Base-by-base conservation (phyloP, 2,329 filamentous ascomycete genomes). In the Neonectria magnoliae region DNA sequence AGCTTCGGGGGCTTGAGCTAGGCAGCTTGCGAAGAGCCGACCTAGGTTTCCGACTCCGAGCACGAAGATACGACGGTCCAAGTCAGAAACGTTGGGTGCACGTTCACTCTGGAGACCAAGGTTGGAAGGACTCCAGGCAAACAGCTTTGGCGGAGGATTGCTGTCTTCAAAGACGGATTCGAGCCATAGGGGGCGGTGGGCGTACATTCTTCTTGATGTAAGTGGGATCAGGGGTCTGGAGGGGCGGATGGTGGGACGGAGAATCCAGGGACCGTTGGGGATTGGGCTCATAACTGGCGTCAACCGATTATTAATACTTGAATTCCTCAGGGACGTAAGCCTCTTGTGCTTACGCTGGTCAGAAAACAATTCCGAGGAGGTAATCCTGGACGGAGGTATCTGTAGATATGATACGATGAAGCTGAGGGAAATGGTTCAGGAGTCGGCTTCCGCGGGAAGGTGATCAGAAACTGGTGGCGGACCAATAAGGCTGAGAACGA, bases 11-110 rank as follows among this genome's bases (percentile, higher is more conserved):
- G 89, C 81, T 20, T 86, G 84, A 22, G 88, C 86, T 11, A 98
- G 82, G 22, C 88, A 88, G 75, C 91, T 90, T 27, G 94, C 93
- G 68, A 94, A 88, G 27, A 98, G 87, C 47, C 88, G 88, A 14
- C 94, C 94, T 13, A 97, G 83, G 75, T 93, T 97, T 38, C 94
- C 94, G 11, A 92, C 76, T 11, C 95, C 94, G 3, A 97, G 81
- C 52, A 98, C 85, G 74, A 96, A 89, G 66, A 97, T 90, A 36
- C 90, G 85, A n/a, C 75, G 76, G 38, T 75, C 53, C 7, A 63
- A 57, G 59, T 69, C 42, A 7, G 57, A 53, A 56, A 51, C 52
- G 14, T 16, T 31, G 14, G 61, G 54, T 16, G 27, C 20, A 7
- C 54, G 38, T 2, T 27, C 57, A 13, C 53, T 11, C 5, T 57